phyloP scores from a whole-genome alignment of 2,329 filamentous ascomycete genomes.

The Hymenotorrendiella dingleyae region DNA sequence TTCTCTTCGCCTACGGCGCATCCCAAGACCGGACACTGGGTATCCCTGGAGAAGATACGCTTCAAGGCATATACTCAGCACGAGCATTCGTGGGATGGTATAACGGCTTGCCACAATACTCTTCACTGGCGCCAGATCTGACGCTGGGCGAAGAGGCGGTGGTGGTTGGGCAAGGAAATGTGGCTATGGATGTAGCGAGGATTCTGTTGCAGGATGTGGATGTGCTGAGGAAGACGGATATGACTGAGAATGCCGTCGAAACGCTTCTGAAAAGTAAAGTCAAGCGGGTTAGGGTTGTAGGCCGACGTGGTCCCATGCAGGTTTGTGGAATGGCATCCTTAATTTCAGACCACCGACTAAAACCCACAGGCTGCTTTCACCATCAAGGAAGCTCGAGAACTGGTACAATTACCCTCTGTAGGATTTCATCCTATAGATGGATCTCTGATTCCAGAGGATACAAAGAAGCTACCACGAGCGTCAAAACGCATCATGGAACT shows the following conservation, averaged over 20 bases:
- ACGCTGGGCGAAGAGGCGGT: conserved; percentile 73
- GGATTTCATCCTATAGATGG: conserved; percentile 64
- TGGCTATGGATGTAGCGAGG: conserved; percentile 87
- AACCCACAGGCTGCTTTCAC: conserved; percentile 72
- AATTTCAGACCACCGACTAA: conserved; percentile 8
- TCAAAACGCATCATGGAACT: conserved; percentile 75
- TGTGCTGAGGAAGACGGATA: conserved; percentile 74
- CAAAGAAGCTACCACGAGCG: conserved; percentile 67
- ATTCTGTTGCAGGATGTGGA: conserved; percentile 76
- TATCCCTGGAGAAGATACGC: conserved; percentile 68
- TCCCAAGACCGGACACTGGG: conserved; percentile 73
- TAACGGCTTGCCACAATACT: conserved; percentile 84
- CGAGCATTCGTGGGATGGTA: conserved; percentile 97
- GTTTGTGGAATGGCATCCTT: conserved; percentile 40
- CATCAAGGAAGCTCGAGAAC: conserved; percentile 87
- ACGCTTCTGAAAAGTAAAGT: conserved; percentile 66
- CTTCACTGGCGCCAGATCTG: conserved; percentile 66
- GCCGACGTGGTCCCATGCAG: conserved; percentile 83
- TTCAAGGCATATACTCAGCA: conserved; percentile 77
- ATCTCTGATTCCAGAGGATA: conserved; percentile 60
- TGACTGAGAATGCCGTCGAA: conserved; percentile 76
- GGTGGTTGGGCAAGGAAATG: conserved; percentile 91
- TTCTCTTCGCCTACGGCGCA: conserved; percentile 90
- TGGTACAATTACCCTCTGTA: conserved; percentile 70
- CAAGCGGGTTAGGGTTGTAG: conserved; percentile 78